Conservation (phyloP, 768 basidiomycete genomes). For the Clavulina sp. region DNA sequence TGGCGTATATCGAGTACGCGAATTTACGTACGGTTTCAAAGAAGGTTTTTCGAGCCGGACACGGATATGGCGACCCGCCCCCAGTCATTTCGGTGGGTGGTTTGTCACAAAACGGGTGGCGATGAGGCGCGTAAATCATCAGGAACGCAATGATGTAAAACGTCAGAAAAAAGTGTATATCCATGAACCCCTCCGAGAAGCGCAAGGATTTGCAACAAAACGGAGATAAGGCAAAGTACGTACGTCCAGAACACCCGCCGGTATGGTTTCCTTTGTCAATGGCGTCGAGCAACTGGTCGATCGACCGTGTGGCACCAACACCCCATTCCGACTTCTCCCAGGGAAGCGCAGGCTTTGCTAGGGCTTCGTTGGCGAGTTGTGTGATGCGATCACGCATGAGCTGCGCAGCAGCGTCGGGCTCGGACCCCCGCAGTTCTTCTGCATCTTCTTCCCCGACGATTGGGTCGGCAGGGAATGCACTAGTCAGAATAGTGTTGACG, state of each 20-base stretch:
- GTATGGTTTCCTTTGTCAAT: constrained; percentile 69
- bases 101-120: not conserved
- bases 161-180: not conserved
- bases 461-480: constrained; percentile 66
- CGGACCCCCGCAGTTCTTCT: constrained; percentile 38
- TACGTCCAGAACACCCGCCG: constrained; percentile 59
- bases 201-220: not conserved
- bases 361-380: constrained; percentile 63
- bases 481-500: constrained; percentile 59
- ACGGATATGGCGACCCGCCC: not conserved
- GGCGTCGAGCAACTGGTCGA: constrained; percentile 52
- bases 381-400: constrained; percentile 49
- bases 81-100: not conserved
- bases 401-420: constrained; percentile 22
- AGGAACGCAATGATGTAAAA: too few relatives aligned
- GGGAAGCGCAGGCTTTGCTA: constrained; percentile 33
- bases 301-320: constrained; percentile 29
- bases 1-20: constrained; percentile 1
- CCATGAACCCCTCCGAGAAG: not conserved
- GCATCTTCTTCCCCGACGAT: constrained; percentile 96
- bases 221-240: constrained; percentile 18
- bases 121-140: too few relatives aligned
- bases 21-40: too few relatives aligned
- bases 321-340: constrained; percentile 58
- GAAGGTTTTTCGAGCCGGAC: too few relatives aligned